Conservation (phyloP, 1,284 basidiomycete species). For the Butyriboletus regius region DNA sequence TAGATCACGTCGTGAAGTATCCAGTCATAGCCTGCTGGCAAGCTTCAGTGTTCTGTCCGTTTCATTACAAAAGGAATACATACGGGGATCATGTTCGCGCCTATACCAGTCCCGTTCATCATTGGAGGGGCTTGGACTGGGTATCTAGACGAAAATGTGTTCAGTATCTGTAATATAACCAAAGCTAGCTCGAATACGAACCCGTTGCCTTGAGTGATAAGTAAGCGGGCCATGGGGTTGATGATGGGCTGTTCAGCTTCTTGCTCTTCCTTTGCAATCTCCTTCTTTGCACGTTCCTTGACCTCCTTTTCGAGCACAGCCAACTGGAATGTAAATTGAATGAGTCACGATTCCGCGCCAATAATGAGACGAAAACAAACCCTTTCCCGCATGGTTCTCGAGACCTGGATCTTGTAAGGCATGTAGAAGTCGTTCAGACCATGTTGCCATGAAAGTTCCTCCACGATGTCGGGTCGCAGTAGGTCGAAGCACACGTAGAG, state of each 20-base stretch:
- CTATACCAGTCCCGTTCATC: conserved; percentile 38
- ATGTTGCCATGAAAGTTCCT: conserved; percentile 92
- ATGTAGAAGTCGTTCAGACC: conserved; percentile 93
- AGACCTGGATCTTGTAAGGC: conserved; percentile 86
- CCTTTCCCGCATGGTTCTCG: conserved; percentile 67
- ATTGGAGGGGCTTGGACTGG: conserved; percentile 41
- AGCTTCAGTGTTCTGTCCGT: conserved; percentile 10
- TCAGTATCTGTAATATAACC: background rate
- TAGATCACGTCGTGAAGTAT: conserved; percentile 17
- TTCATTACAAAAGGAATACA: conserved; percentile 18
- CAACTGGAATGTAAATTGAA: conserved; percentile 40
- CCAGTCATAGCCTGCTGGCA: conserved; percentile 28
- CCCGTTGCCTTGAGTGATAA: conserved; percentile 67
- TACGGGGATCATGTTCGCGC: conserved; percentile 41
- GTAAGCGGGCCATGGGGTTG: conserved; percentile 58
- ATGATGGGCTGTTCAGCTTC: conserved; percentile 77
- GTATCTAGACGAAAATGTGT: conserved; percentile 29
- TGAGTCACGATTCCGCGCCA: conserved; percentile 10
- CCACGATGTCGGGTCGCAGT: conserved; percentile 82
- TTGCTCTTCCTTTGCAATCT: conserved; percentile 77
- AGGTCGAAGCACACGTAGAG: conserved; percentile 91
- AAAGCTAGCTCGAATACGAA: conserved; percentile 21
- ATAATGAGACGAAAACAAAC: conserved; percentile 32
- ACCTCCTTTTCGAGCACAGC: conserved; percentile 75
- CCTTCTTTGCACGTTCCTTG: conserved; percentile 72